Base-by-base conservation (phyloP, 2,329 filamentous ascomycete genomes). In the Claviceps citrina region DNA sequence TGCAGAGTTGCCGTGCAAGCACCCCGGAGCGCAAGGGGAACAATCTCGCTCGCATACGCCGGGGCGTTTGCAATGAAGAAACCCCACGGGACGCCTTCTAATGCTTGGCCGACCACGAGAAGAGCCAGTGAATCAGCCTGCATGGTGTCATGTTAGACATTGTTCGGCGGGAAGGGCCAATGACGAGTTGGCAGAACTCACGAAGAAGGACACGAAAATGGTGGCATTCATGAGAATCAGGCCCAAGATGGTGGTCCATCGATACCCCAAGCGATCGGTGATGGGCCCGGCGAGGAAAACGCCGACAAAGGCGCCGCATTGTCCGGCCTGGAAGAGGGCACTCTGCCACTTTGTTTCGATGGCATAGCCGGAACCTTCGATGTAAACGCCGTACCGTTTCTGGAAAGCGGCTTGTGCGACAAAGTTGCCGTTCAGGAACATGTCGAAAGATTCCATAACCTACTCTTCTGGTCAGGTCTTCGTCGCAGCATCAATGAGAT, bases 41-140 rank as follows among this genome's bases (percentile, higher is more conserved):
- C 70, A 37, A 78, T 73, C 52, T 78, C 73, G 47, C 60, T 62
- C 54, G 68, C 71, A 58, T 77, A 76, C 2, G 73, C 73, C 1
- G 73, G 73, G 8, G 73, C 64, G 53, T 75, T 75, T 50, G 73
- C 71, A 46, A 76, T 74, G 57, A 78, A 78, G 48, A 77, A 67
- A 18, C 74, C 73, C 74, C 74, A 78, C 0, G 56, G 73, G 13
- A 78, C 49, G 46, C 73, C 73, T 54, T 76, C 71, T 36, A 78
- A 61, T 20, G 72, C 59, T 57, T 78, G 73, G 18, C 66, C 58
- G 1, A 62, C 61, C 31, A 73, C 63, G 40, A 69, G 57, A 44
- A 68, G 47, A 2, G 52, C 31, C 1, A 66, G 56, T 7, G 59
- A 65, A 24, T 58, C 36, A 47, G 51, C 33, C 30, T 40, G 8